Conservation (phyloP, 176 grass and related monocot genomes). For the Zoysia pacifica region DNA sequence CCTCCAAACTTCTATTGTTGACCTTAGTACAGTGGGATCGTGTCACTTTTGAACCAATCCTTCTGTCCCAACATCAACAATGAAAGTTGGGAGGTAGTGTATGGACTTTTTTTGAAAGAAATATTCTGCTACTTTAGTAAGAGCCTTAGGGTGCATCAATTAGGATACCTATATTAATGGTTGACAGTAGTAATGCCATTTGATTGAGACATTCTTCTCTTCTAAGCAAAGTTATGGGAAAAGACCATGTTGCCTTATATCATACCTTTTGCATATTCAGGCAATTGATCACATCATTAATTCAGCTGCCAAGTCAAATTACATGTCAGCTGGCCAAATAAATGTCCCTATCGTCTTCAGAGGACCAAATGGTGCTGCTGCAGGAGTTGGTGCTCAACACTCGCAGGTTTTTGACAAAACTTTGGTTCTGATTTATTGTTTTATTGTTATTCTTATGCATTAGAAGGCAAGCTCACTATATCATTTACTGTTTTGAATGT, state of each 20-base stretch:
- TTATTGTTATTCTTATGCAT: neutral
- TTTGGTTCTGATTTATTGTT: neutral
- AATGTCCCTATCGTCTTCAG: constrained; percentile 93
- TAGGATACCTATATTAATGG: neutral
- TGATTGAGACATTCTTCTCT: neutral
- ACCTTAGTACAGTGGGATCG: neutral
- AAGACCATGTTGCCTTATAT: neutral
- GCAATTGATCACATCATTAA: constrained; percentile 99
- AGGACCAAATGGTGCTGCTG: constrained; percentile 90
- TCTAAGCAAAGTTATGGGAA: neutral
- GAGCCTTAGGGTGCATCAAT: neutral
- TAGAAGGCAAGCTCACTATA: neutral
- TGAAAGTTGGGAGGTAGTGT: neutral
- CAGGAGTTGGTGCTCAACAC: constrained; percentile 97
- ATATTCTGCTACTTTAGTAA: neutral
- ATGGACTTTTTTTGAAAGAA: neutral
- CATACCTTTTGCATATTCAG: constrained; percentile 48
- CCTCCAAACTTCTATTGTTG: neutral
- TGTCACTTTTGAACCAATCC: too few species aligned
- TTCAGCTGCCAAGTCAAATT: constrained; percentile 96
- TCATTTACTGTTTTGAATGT: neutral
- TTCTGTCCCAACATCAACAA: neutral
- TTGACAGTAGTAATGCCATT: neutral
- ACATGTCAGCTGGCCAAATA: constrained; percentile 94
- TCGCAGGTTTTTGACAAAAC: constrained; percentile 67